Conservation (phyloP, 768 basidiomycete species). For the Pleurotus tuber-regium region DNA sequence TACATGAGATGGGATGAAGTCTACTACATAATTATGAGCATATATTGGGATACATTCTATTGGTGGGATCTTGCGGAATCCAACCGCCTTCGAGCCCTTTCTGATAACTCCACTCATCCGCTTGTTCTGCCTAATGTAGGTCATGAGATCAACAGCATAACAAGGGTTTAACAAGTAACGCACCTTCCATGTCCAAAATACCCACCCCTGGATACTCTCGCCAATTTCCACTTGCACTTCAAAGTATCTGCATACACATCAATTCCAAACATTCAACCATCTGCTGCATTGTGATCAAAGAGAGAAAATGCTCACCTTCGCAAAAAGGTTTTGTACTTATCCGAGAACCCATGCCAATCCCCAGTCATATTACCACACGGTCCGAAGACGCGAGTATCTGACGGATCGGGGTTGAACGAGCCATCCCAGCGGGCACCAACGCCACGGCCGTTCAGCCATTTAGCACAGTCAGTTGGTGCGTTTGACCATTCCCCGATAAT, state of each 20-base stretch:
- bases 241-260: constrained; percentile 53
- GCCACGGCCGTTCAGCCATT: constrained; percentile 78
- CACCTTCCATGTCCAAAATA: constrained; percentile 81
- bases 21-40: constrained; percentile 37
- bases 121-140: constrained; percentile 50
- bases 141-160: no score
- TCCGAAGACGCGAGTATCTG: constrained; percentile 47
- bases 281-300: neutral
- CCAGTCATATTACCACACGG: constrained; percentile 66
- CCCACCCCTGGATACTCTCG: constrained; percentile 70
- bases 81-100: constrained; percentile 72
- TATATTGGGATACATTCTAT: constrained; percentile 61
- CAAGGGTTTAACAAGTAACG: constrained; percentile 18
- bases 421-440: constrained; percentile 71
- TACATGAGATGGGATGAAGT: constrained; percentile 8
- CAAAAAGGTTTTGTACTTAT: constrained; percentile 60
- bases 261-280: neutral
- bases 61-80: constrained; percentile 71
- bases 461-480: constrained; percentile 71
- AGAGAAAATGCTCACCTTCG: constrained; percentile 45
- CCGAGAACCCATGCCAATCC: constrained; percentile 51
- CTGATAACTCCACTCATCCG: constrained; percentile 77
- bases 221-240: constrained; percentile 78
- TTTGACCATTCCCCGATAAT: constrained; percentile 81
- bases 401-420: constrained; percentile 38